phyloP scores from a whole-genome alignment of 495 filamentous ascomycete species.

The Penicillium psychrofluorescens region DNA sequence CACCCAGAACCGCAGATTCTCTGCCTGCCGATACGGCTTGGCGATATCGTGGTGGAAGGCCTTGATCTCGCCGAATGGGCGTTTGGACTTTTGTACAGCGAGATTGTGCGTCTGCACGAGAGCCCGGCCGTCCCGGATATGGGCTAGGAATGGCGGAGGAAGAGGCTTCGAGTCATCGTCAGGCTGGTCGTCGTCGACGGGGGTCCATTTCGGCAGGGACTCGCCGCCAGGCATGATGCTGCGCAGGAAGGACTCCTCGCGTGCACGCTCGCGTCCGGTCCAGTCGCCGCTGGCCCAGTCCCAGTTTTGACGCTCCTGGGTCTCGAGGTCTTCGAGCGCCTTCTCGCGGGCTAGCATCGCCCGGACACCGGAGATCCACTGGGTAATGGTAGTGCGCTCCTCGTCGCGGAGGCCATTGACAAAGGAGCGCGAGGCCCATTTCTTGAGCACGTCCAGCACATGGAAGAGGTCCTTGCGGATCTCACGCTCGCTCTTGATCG shows the following conservation, averaged over 20 bases:
- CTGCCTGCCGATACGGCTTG: conserved; percentile 89
- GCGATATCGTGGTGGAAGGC: conserved; percentile 79
- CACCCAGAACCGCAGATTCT: conserved; percentile 91
- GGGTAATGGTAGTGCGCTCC: conserved; percentile 62
- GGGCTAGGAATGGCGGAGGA: conserved; percentile 69
- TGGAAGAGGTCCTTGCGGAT: conserved; percentile 75
- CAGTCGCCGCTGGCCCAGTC: conserved; percentile 73
- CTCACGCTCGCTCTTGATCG: conserved; percentile 74
- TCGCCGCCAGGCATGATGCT: conserved; percentile 44
- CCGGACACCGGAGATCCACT: conserved; percentile 72
- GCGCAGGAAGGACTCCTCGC: conserved; percentile 77
- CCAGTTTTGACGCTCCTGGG: conserved; percentile 65
- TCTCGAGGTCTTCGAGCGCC: conserved; percentile 65
- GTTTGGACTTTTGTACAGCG: conserved; percentile 72
- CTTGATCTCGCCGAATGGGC: conserved; percentile 87
- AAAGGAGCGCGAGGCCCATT: conserved; percentile 84
- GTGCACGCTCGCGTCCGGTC: conserved; percentile 65
- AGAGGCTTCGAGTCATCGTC: conserved; percentile 25
- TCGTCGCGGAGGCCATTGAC: conserved; percentile 69
- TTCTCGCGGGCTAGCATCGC: conserved; percentile 68
- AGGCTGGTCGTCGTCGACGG: conserved; percentile 35
- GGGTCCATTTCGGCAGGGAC: conserved; percentile 63
- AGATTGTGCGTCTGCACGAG: conserved; percentile 86
- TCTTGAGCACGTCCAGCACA: conserved; percentile 83
- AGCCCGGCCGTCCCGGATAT: conserved; percentile 68